These are phyloP conservation scores for Cladorrhinum sp. DNA, from an alignment of 2,329 filamentous ascomycete species.

Conservation along the genomic window DNA sequence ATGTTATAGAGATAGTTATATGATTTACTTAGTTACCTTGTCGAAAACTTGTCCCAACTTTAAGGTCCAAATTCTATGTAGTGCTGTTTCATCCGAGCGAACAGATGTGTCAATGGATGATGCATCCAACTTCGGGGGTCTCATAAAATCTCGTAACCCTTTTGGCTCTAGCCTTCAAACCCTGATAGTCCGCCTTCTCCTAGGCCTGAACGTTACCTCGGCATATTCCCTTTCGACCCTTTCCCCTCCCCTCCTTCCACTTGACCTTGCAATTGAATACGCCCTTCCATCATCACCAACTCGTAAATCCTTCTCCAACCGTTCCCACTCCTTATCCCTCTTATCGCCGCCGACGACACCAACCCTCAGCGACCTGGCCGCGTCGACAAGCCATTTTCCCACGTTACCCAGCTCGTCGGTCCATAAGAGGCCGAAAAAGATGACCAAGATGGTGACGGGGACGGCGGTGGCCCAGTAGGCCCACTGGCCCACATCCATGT, in stretches of 20 bases:
- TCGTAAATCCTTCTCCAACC: background rate
- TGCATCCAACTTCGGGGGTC: too few species aligned
- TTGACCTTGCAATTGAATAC: background rate
- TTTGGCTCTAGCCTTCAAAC: background rate
- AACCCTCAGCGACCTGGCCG: background rate
- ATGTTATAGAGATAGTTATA: too few species aligned
- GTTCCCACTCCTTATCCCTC: background rate
- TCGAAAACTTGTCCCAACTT: too few species aligned
- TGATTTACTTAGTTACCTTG: too few species aligned
- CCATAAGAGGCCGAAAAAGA: conserved; percentile 41
- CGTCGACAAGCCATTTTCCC: conserved; percentile 20
- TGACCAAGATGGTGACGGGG: conserved; percentile 43
- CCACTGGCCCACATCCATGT: conserved; percentile 48
- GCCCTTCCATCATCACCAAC: background rate
- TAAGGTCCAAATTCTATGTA: too few species aligned
- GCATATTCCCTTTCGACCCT: background rate
- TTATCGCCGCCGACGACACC: background rate
- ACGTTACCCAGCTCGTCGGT: conserved; percentile 42
- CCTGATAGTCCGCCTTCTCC: background rate
- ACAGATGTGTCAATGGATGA: too few species aligned
- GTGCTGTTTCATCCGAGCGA: too few species aligned
- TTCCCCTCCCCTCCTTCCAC: background rate
- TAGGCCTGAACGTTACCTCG: background rate
- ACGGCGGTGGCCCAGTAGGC: conserved; percentile 49
- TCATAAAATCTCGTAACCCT: too few species aligned